phyloP scores from a whole-genome alignment of 2,329 filamentous ascomycete genomes.

The Monosporascus cannonballus region DNA sequence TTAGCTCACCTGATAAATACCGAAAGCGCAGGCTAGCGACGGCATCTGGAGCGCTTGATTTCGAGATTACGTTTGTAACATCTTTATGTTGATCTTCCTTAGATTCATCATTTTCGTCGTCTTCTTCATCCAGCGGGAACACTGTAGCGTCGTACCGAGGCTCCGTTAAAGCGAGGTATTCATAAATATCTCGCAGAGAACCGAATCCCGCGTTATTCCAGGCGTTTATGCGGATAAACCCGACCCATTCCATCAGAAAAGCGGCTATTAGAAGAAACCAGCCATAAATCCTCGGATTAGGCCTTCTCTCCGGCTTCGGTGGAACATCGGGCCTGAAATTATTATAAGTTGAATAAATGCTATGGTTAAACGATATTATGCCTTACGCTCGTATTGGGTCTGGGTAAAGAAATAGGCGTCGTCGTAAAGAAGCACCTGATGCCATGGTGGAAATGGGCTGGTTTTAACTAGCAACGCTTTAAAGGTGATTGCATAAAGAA shows the following conservation, averaged over 20 bases:
- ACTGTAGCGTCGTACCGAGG: not conserved
- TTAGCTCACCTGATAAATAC: constrained; percentile 39
- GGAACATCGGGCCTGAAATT: not conserved
- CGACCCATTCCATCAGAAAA: not conserved
- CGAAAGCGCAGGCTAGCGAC: constrained; percentile 38
- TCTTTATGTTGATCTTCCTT: not conserved
- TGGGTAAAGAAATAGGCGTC: not conserved
- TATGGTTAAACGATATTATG: not conserved
- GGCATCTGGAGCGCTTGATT: not conserved
- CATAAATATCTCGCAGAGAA: not conserved
- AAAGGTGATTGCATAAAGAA: not conserved
- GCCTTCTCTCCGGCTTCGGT: not conserved
- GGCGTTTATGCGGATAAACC: not conserved
- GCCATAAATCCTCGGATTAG: not conserved
- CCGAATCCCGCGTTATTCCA: not conserved
- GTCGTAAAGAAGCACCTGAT: not conserved
- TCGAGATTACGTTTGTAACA: not conserved
- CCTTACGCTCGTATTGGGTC: not conserved
- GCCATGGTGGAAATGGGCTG: not conserved
- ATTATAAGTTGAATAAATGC: not conserved
- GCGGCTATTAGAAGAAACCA: not conserved
- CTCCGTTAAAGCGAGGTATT: not conserved
- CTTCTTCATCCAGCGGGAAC: not conserved
- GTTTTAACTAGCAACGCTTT: not conserved
- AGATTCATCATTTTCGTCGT: not conserved